phyloP scores from a whole-genome alignment of 2,329 filamentous ascomycete species.

The Remersonia thermophila region DNA sequence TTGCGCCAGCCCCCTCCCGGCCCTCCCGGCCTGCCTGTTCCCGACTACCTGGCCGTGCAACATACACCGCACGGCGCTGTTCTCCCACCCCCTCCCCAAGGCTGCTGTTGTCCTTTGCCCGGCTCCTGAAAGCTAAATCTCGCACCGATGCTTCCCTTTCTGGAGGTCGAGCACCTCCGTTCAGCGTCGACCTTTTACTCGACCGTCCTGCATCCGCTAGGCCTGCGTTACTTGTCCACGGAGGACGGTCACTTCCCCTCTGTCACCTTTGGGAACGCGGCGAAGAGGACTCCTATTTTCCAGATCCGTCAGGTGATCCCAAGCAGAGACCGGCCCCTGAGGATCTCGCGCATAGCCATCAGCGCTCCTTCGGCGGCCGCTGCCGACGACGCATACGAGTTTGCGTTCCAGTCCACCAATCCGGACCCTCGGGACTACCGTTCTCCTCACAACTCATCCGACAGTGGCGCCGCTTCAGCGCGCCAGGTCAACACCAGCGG shows the following conservation, averaged over 20 bases:
- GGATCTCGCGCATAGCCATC: conserved; percentile 46
- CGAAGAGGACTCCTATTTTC: conserved; percentile 27
- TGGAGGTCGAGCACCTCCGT: conserved; percentile 64
- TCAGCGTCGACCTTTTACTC: conserved; percentile 76
- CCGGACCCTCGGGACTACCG: conserved; percentile 23
- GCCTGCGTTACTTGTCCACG: conserved; percentile 53
- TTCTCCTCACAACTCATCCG: conserved; percentile 12
- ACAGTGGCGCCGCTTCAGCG: conserved; percentile 10
- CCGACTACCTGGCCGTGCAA: too few species aligned
- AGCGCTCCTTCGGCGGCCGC: conserved; percentile 52
- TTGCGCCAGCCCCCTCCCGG: too few species aligned
- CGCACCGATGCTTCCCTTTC: conserved; percentile 32
- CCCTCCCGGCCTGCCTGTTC: too few species aligned
- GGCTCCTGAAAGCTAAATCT: conserved; percentile 5
- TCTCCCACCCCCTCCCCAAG: conserved; percentile 5
- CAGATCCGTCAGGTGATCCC: conserved; percentile 31
- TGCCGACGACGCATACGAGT: conserved; percentile 60
- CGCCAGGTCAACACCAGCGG: conserved; percentile 11
- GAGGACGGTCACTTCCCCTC: conserved; percentile 20
- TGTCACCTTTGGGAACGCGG: conserved; percentile 31
- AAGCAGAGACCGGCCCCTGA: conserved; percentile 28
- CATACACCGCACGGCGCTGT: too few species aligned
- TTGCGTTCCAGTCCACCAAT: conserved; percentile 47
- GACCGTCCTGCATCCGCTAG: conserved; percentile 63
- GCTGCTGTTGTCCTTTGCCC: conserved; percentile 3